A percentile compares a stretch with the other conserved stretches of the same genome.
Conservation (phyloP, 2,329 filamentous ascomycete species). For the Colletotrichum sp. region DNA sequence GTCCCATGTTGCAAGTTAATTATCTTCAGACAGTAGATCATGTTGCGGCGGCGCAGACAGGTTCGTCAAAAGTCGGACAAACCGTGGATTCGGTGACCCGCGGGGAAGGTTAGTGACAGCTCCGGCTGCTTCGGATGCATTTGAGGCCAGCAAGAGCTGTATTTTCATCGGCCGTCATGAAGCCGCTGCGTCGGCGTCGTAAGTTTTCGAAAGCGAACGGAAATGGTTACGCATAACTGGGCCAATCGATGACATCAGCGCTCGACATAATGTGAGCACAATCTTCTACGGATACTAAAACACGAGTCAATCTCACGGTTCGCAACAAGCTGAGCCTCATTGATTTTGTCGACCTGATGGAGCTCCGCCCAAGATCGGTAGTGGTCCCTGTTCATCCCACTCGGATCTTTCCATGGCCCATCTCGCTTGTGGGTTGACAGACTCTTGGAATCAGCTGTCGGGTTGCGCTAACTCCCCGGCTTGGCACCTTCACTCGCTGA, state of each 20-base stretch:
- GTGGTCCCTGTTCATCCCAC: background rate
- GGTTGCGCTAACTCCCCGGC: background rate
- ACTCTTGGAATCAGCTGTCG: background rate
- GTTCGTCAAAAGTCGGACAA: background rate
- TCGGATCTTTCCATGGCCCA: background rate
- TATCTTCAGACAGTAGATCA: background rate
- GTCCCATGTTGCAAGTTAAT: background rate
- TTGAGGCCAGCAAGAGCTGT: background rate
- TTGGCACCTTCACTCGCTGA: background rate
- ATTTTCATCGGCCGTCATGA: background rate
- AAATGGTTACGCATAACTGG: background rate
- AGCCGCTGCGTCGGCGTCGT: background rate
- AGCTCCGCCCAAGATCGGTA: background rate
- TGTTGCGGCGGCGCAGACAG: background rate
- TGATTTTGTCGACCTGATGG: background rate
- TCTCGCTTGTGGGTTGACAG: background rate
- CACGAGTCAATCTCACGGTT: background rate
- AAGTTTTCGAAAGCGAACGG: background rate
- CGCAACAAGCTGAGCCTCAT: background rate
- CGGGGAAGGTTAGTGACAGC: background rate
- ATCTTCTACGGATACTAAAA: background rate
- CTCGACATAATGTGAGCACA: background rate
- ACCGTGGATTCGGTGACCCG: background rate
- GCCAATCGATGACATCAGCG: background rate
- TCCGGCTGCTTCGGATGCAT: background rate